Evolutionary conservation across 2,329 filamentous ascomycete genomes (phyloP), one percentile per base, ranked within the genome.

Genomic region (Mollisia scopiformis): DNA sequence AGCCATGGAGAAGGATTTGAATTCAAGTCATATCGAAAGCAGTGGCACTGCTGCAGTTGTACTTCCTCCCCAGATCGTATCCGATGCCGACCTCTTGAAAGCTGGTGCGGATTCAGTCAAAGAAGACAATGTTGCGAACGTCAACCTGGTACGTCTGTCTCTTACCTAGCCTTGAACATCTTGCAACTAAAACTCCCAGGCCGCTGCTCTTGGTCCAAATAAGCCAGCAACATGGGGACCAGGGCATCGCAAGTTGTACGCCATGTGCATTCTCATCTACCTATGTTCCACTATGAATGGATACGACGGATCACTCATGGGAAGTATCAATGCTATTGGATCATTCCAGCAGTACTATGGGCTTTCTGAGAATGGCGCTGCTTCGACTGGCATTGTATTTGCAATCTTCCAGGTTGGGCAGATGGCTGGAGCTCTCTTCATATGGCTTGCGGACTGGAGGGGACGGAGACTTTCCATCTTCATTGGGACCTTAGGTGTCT

Each of bases 381-480:
- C 59, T 41, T 73, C 72, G 50, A 76, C 77, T 0, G 78, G 77
- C 28, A 54, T 71, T 46, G 67, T 71, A 46, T 71, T 71, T 28
- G 76, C 78, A 56, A 75, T 78, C 49, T 77, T 77, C 70, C 73
- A 79, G 56, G 63, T 77, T 25, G 78, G 77, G 7, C 75, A 78
- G 61, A 79, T 79, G 53, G 73, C 75, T 2, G 77, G 77, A 0
- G 77, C 78, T 35, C 75, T 76, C 3, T 79, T 82, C 66, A 76
- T 77, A 28, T 74, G 82, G 51, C 69, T 75, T n/a, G 74, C 76
- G 30, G 82, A 81, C 69, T 69, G 72, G 16, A 79, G 73, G 68
- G 81, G 82, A 57, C 76, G 81, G 47, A 75, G 79, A 16, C 67
- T 77, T 68, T 78, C 78, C 25, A 82, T 82, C 73, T 79, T 80